Percentiles rank a stretch among this genome's conserved stretches.
phyloP scores from a whole-genome alignment of 306 rosid genomes.

The Glycine tomentella region DNA sequence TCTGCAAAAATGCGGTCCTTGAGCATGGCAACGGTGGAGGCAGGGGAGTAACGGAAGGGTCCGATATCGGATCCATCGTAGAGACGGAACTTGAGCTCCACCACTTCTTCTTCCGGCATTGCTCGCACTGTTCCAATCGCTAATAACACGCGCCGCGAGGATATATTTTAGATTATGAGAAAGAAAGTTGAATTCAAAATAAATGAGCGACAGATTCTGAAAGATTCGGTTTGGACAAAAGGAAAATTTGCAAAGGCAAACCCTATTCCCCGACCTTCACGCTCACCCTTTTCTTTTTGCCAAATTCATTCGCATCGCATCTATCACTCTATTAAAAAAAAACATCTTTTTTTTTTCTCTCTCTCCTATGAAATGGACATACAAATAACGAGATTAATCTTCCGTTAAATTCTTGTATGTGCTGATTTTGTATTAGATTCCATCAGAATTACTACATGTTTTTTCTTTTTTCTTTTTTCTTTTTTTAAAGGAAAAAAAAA shows the following conservation, averaged over 20 bases:
- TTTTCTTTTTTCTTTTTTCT: too few species aligned
- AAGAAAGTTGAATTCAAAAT: too few species aligned
- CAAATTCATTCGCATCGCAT: too few species aligned
- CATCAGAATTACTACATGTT: too few species aligned
- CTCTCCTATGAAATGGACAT: too few species aligned
- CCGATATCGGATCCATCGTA: constrained; percentile 94
- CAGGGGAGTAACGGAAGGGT: constrained; percentile 78
- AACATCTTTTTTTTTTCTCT: too few species aligned
- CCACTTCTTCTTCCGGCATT: constrained; percentile 90
- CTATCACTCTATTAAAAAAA: too few species aligned
- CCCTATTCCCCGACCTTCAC: constrained; percentile 43
- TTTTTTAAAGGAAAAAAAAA: too few species aligned
- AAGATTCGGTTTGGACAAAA: constrained; percentile 19
- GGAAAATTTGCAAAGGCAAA: constrained; percentile 12
- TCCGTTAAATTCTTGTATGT: too few species aligned
- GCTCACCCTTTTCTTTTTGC: neutral
- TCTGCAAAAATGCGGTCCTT: constrained; percentile 83
- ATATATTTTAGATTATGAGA: too few species aligned
- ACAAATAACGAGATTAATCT: too few species aligned
- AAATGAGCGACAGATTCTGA: neutral
- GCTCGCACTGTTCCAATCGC: constrained; percentile 46
- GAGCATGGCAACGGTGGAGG: constrained; percentile 74
- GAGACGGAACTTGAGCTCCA: constrained; percentile 90
- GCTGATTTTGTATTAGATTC: too few species aligned
- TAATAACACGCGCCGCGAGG: neutral